Percentiles rank a stretch among this genome's conserved stretches.
phyloP scores from a whole-genome alignment of 1,284 basidiomycete genomes.

The Bjerkandera adusta region DNA sequence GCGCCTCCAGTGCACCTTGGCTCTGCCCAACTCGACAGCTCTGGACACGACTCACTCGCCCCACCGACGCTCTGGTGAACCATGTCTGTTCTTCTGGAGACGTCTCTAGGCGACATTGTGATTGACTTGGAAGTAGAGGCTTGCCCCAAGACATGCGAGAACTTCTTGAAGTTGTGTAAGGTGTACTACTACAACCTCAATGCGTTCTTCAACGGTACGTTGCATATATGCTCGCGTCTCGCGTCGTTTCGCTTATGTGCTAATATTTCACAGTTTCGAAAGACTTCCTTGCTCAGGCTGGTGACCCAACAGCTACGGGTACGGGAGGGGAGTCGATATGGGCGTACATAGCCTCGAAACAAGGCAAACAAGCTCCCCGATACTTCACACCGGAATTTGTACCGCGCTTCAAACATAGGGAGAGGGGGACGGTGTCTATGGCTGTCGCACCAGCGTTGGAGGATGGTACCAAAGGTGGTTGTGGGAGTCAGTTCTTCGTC shows the following conservation, averaged over 20 bases:
- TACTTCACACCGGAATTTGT: conserved; percentile 86
- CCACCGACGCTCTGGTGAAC: not conserved
- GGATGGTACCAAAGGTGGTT: conserved; percentile 69
- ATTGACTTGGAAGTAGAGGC: conserved; percentile 93
- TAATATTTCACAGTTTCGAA: conserved; percentile 71
- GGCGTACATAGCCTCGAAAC: conserved; percentile 65
- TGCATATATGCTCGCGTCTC: no score
- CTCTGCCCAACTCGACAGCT: no score
- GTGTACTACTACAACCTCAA: conserved; percentile 95
- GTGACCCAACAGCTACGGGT: conserved; percentile 94
- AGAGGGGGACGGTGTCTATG: conserved; percentile 94
- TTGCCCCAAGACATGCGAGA: conserved; percentile 89
- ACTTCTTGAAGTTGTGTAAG: conserved; percentile 97
- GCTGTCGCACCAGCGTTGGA: conserved; percentile 80
- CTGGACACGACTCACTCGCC: no score
- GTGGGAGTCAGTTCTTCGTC: conserved; percentile 96
- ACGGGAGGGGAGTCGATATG: conserved; percentile 88
- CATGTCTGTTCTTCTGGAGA: conserved; percentile 97
- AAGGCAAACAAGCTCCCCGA: conserved; percentile 46
- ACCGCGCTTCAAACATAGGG: conserved; percentile 79
- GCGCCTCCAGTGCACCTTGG: no score
- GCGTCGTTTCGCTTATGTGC: conserved; percentile 6
- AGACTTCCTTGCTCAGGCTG: conserved; percentile 93
- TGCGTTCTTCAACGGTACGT: conserved; percentile 93
- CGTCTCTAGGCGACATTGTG: conserved; percentile 92